Base-by-base conservation (phyloP, 805 yeast species). In the Hanseniaspora mollemarum region DNA sequence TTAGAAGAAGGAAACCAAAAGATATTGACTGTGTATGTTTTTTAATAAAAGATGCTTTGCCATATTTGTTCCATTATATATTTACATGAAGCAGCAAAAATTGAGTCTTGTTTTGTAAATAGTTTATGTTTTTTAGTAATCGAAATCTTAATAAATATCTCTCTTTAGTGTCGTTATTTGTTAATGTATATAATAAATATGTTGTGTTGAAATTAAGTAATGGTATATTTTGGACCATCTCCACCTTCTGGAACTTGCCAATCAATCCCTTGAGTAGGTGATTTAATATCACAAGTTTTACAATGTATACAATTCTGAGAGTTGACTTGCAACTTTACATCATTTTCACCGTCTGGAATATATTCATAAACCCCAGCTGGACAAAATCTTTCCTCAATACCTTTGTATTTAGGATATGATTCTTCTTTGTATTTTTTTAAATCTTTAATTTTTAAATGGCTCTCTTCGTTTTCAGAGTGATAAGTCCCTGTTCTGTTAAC, bases 221-320 rank as follows among this genome's bases (percentile, higher is more conserved):
- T 77, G 64, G 81, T 81, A 65, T 92, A 92, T 66, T 92, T 92
- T 52, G 98, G 98, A 13, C 98, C 98, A 65, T 84, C 98, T 28
- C 97, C 96, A 54, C 98, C 97, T 70, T 92, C 97, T 7, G 98
- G 98, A n/a, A 87, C 95, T 12, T 80, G 77, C 98, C 98, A 92
- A 62, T 77, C 74, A 55, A 92, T 92, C 62, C 88, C 96, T 67
- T 90, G 96, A 0, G 86, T 74, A 7, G 98, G 98, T 9, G 83
- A 94, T 67, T 92, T 92, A 65, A 92, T 92, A 67, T 92, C 98
- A 71, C 98, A 90, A 1, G 97, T 90, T 68, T 92, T 92, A 71
- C 98, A 92, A 67, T 92, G 98, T 57, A 92, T 88, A 71, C 98
- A 92, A 67, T 92, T 92, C 68, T 92, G 98, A 19, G 95, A 78